Evolutionary conservation across 441 rosid genomes (phyloP).

Genomic region (Lepidium campestre): DNA sequence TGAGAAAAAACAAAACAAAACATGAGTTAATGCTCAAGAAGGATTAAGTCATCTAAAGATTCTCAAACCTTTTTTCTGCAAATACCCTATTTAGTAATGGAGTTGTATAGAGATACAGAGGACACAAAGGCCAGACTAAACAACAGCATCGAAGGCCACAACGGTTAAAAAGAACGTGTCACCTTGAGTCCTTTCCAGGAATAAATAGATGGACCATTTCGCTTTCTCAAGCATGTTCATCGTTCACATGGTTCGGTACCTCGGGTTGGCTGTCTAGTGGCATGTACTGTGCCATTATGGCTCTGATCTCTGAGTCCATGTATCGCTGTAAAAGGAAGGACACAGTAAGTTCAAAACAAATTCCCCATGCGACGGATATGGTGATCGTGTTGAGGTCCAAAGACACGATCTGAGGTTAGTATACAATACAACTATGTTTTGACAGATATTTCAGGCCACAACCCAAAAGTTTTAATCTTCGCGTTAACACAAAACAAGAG

Average conservation of each 20-base stretch:
- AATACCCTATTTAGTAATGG: constrained; percentile 1
- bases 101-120: constrained; percentile 3
- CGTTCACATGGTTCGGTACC: constrained; percentile 60
- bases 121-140: background rate
- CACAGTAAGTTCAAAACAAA: background rate
- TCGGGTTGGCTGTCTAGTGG: constrained; percentile 91
- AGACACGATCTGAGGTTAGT: background rate
- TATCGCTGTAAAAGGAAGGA: constrained; percentile 51
- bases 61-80: background rate
- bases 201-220: constrained; percentile 11
- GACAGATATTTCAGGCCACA: background rate
- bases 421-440: background rate
- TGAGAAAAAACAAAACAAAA: background rate
- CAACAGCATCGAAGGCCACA: constrained; percentile 2
- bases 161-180: background rate
- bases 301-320: constrained; percentile 99
- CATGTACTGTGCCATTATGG: constrained; percentile 99
- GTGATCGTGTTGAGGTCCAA: no score
- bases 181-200: constrained; percentile 2
- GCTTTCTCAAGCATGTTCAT: constrained; percentile 43
- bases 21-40: background rate
- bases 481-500: background rate
- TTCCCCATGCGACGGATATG: background rate
- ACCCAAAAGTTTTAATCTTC: background rate
- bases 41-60: background rate